Base-by-base conservation (phyloP, 805 yeast species). In the Wickerhamiella australiensis region DNA sequence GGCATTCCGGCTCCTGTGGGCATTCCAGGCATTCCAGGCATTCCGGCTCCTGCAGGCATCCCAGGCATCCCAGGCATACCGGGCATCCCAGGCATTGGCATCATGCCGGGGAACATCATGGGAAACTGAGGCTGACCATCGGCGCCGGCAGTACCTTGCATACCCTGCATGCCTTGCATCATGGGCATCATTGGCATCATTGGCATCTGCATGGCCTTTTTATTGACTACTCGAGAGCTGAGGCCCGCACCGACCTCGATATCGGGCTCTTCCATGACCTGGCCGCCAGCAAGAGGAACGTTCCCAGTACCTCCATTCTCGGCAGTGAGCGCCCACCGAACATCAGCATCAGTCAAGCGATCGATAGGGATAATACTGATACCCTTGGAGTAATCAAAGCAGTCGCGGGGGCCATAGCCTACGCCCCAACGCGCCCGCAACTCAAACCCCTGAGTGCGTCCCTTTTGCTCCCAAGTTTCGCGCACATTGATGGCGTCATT, bases 251-350 rank as follows among this genome's bases (percentile, higher is more conserved):
- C 97, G 49, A 92, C 85, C 64, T 88, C 96, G 59, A 90, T 92
- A 68, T 92, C 98, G 2, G 98, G 98, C 67, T 92, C 98, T 64
- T 92, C 97, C 62, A 92, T 77, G 13, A 81, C 85, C 60, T 85
- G 68, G 47, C 95, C 95, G 40, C 85, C 74, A 52, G 70, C 78
- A 53, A 92, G 66, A 7, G 88, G 86, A 61, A 73, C 76, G 17
- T 95, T 96, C 46, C 90, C 94, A 40, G 96, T 83, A 58, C 98
- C 98, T 56, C 98, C 98, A 87, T 94, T 87, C 65, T 85, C 90
- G 3, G 97, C 96, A 51, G 75, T 70, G 31, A 78, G 82, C 11
- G 85, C 77, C 98, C 98, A 92, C 54, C 82, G 72, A 60, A 74
- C 78, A 65, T 92, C 98, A 18, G 96, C 95, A 52, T 92, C 98